These are phyloP conservation scores for Euphorbia schlechtendalii DNA, from an alignment of 441 rosid genomes.

Conservation along the genomic window DNA sequence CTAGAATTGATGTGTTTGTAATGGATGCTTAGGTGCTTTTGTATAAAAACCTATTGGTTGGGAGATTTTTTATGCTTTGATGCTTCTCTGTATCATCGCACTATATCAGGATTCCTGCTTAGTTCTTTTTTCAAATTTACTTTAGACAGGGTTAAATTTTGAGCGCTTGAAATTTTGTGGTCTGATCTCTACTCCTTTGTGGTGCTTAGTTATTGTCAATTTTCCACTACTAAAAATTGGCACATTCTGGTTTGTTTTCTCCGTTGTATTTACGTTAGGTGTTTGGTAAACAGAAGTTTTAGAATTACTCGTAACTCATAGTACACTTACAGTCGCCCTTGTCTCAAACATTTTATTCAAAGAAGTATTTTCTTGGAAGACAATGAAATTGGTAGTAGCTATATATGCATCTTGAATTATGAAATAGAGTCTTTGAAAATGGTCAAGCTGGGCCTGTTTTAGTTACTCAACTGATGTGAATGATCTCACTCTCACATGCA, in stretches of 20 bases:
- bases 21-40: neutral
- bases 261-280: neutral
- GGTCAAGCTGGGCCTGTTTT: neutral
- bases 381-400: neutral
- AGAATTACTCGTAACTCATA: neutral
- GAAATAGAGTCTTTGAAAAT: neutral
- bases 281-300: neutral
- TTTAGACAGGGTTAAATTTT: neutral
- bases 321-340: neutral
- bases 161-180: neutral
- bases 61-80: neutral
- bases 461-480: neutral
- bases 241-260: neutral
- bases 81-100: neutral
- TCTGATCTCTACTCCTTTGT: neutral
- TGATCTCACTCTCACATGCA: slow-evolving; percentile 28
- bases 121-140: neutral
- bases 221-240: neutral
- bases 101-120: neutral
- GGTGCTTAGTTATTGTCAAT: neutral
- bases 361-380: neutral
- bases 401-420: neutral
- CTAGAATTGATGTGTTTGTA: neutral
- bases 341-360: neutral
- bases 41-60: neutral